Evolutionary conservation across 768 basidiomycete genomes (phyloP), one percentile per base, ranked within the genome.

Genomic region (Pisolithus albus): DNA sequence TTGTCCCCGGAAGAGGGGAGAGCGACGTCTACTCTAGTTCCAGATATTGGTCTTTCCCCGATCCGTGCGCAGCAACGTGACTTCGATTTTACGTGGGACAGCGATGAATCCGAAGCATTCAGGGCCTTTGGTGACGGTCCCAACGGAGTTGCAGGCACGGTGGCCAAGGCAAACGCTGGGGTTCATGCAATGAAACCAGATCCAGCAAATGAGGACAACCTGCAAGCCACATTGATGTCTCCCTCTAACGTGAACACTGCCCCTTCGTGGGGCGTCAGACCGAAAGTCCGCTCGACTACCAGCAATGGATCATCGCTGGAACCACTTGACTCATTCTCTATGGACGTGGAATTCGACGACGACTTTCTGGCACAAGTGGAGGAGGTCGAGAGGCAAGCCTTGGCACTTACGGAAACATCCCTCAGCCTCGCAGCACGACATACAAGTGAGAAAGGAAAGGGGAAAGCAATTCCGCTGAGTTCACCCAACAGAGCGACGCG

Each of bases 361-460:
- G 66, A 58, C 11, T 69, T 79, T 52, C 61, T 76, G 19, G 72
- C 69, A 55, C 71, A 72, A 52, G 58, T 63, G 50, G 67, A 64
- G 32, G 56, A 55, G 58, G 59, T 62, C 32, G 63, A 66, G 55
- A 54, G 55, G 42, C 55, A 57, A 21, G 59, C 55, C 18, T 51
- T 62, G 15, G 46, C 45, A 21, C 50, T 51, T 4, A 21, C 41
- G 8, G 21, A n/a, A 3, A 11, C 18, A 40, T 40, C 39, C 21
- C 3, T 8, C 39, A 8, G 5, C 4, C 45, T 39, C 9, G 34
- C 1, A 34, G 11, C 34, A 23, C 53, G 40, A 55, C 49, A 32
- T 49, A 44, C 49, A 62, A 56, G n/a, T 24, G 54, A 58, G 24
- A 66, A 61, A 5, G 62, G 55, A 43, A 59, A 60, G 51, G 62